Base-by-base conservation (phyloP, 495 filamentous ascomycete genomes). In the Penicillium parvum region DNA sequence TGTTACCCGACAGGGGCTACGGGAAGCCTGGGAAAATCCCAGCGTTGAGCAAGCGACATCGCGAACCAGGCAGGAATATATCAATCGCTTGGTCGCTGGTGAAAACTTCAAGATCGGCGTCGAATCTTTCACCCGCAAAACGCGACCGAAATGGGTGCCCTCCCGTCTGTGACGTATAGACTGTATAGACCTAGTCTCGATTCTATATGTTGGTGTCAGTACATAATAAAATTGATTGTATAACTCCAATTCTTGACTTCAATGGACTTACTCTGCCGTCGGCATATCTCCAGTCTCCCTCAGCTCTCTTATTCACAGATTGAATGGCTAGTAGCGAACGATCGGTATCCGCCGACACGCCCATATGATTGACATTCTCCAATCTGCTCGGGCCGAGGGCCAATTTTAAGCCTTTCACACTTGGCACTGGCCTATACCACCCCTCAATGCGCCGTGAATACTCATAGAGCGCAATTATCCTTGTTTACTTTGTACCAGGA, bases 81-180 rank as follows among this genome's bases (percentile, higher is more conserved):
- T 70, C 52, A 61, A 45, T 30, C 53, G 60, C 53, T 66, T 92
- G 43, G 63, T 79, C 27, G 64, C 50, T 14, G 85, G 82, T 5
- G 81, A 86, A 59, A 91, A 91, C 65, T 79, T 85, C 53, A 74
- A 63, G 51, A 85, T 88, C 64, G 88, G 86, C 0, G 65, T 91
- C 28, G 72, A 57, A 65, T 83, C 83, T 37, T 92, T 94, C 74
- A 75, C 83, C 26, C 80, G 83, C 72, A 87, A 78, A 72, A 73
- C 79, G 69, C 72, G 73, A 62, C 77, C 85, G 20, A 72, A 69
- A 40, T 90, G 88, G 86, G 59, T 61, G 12, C 28, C 28, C 7
- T 30, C 28, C 4, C 28, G 28, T 30, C 28, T 30, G 28, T 30
- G 28, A 30, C 28, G 28, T 30, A 16, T 5, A 15, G 28, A 30